Conservation (phyloP, 169 alveolate genomes). For the Plasmodium gallinaceum region DNA sequence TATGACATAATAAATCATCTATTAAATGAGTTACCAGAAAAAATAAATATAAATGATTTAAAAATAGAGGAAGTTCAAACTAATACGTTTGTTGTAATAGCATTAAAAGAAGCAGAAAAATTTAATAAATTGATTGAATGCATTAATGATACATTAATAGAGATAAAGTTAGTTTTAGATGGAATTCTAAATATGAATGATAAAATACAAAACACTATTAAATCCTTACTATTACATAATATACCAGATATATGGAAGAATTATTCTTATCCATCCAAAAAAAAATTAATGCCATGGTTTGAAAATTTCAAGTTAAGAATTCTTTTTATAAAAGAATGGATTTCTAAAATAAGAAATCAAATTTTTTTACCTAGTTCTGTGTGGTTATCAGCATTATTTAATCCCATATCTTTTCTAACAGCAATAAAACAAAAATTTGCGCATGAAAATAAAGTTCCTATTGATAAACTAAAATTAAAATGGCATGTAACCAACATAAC, state of each 20-base stretch:
- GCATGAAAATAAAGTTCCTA: slow-evolving; percentile 65
- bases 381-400: slow-evolving; percentile 93
- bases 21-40: slow-evolving; percentile 88
- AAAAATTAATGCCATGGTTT: slow-evolving; percentile 73
- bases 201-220: slow-evolving; percentile 60
- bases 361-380: slow-evolving; percentile 48
- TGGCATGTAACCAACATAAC: slow-evolving; percentile 74
- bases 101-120: slow-evolving; percentile 64
- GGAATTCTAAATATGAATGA: slow-evolving; percentile 56
- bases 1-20: slow-evolving; percentile 87
- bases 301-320: slow-evolving; percentile 65
- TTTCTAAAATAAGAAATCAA: slow-evolving; percentile 46
- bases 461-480: slow-evolving; percentile 57
- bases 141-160: slow-evolving; percentile 57
- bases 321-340: slow-evolving; percentile 73
- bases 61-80: slow-evolving; percentile 77
- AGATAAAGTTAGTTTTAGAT: slow-evolving; percentile 56
- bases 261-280: slow-evolving; percentile 64
- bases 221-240: slow-evolving; percentile 59
- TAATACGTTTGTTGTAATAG: slow-evolving; percentile 78
- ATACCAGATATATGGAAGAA: slow-evolving; percentile 67
- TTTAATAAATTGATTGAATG: slow-evolving; percentile 58
- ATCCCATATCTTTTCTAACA: slow-evolving; percentile 96
- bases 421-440: slow-evolving; percentile 92
- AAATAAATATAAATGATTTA: slow-evolving; percentile 80